These are phyloP conservation scores for Nicotiana tomentosiformis DNA, from an alignment of 257 asterid species.

Conservation along the genomic window DNA sequence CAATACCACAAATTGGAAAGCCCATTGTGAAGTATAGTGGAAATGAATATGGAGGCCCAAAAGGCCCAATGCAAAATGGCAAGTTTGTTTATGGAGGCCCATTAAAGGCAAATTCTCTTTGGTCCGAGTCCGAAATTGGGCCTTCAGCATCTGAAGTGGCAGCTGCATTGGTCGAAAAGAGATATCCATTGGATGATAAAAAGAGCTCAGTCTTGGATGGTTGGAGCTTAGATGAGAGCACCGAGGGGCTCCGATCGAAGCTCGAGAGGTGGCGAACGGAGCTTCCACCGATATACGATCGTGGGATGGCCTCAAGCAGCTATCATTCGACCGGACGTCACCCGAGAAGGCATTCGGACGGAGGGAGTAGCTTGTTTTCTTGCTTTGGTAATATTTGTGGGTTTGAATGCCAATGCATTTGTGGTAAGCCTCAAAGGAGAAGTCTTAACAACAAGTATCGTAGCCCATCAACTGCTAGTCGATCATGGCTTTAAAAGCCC, in stretches of 20 bases:
- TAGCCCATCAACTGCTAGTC: conserved; percentile 30
- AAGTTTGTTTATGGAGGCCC: conserved; percentile 33
- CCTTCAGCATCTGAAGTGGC: conserved; percentile 75
- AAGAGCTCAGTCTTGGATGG: conserved; percentile 61
- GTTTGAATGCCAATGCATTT: conserved; percentile 45
- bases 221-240: conserved; percentile 60
- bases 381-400: conserved; percentile 57
- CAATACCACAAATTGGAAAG: conserved; percentile 17
- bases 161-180: conserved; percentile 36
- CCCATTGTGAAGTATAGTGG: conserved; percentile 23
- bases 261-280: conserved; percentile 69
- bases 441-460: conserved; percentile 9
- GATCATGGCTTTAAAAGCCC: conserved; percentile 23
- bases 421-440: conserved; percentile 34
- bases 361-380: conserved; percentile 33
- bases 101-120: conserved; percentile 33
- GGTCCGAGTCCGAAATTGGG: conserved; percentile 62
- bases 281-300: conserved; percentile 39
- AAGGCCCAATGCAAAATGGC: conserved; percentile 12
- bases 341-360: conserved; percentile 12
- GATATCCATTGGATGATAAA: conserved; percentile 33
- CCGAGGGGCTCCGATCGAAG: conserved; percentile 61
- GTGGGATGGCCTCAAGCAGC: conserved; percentile 32
- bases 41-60: conserved; percentile 23
- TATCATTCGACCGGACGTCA: conserved; percentile 18